phyloP scores from a whole-genome alignment of 2,329 filamentous ascomycete species.

The Cladosporium velox region DNA sequence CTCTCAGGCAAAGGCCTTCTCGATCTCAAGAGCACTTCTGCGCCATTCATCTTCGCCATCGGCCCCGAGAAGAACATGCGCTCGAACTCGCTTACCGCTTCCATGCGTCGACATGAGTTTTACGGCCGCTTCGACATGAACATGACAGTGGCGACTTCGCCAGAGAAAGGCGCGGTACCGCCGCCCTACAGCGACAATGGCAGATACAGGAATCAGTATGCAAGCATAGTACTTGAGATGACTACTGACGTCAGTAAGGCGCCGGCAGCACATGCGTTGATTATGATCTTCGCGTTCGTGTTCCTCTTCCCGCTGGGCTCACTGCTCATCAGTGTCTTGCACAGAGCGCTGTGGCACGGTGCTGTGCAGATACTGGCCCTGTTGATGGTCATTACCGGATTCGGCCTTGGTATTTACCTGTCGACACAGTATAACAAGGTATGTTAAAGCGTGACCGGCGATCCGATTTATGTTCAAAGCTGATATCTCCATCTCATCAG shows the following conservation, averaged over 20 bases:
- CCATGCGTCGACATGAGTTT: slow-evolving; percentile 38
- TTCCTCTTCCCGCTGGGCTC: slow-evolving; percentile 40
- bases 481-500: slow-evolving; percentile 8
- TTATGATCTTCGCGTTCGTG: slow-evolving; percentile 39
- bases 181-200: slow-evolving; percentile 24
- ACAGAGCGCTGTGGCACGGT: slow-evolving; percentile 45
- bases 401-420: slow-evolving; percentile 45
- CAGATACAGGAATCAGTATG: slow-evolving; percentile 26
- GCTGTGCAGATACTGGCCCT: slow-evolving; percentile 42
- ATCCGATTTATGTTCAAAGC: background rate
- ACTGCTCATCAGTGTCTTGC: slow-evolving; percentile 41
- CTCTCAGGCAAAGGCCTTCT: slow-evolving; percentile 26
- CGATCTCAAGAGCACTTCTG: slow-evolving; percentile 30
- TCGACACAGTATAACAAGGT: slow-evolving; percentile 38
- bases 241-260: slow-evolving; percentile 32
- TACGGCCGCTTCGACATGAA: slow-evolving; percentile 46
- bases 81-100: slow-evolving; percentile 34
- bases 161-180: slow-evolving; percentile 37
- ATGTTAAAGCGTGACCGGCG: background rate
- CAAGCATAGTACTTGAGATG: slow-evolving; percentile 25
- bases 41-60: slow-evolving; percentile 46
- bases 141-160: slow-evolving; percentile 37
- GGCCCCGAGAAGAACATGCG: slow-evolving; percentile 35
- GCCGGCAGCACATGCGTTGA: slow-evolving; percentile 32
- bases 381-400: slow-evolving; percentile 40